A percentile compares a stretch with the other conserved stretches of the same genome.
phyloP scores from a whole-genome alignment of 1,284 basidiomycete genomes.

The Austroboletus olivaceoglutinosus region DNA sequence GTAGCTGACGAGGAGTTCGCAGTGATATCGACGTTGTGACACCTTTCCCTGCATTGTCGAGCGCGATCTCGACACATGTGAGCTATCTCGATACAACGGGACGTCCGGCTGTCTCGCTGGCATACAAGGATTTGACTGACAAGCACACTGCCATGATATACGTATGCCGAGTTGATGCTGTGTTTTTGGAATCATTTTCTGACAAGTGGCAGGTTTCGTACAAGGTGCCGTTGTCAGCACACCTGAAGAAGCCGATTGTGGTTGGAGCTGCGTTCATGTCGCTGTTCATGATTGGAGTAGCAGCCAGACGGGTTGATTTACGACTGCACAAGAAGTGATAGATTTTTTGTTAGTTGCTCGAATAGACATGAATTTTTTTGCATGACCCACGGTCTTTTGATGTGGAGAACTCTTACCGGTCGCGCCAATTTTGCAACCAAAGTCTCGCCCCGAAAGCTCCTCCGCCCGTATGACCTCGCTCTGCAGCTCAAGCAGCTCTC shows the following conservation, averaged over 20 bases:
- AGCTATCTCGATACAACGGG: conserved; percentile 96
- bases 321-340: conserved; percentile 56
- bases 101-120: conserved; percentile 74
- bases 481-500: conserved; percentile 55
- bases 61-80: conserved; percentile 62
- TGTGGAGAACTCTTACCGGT: conserved; percentile 16
- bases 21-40: conserved; percentile 76
- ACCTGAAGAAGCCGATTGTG: conserved; percentile 80
- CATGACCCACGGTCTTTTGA: conserved; percentile 14
- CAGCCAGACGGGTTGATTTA: conserved; percentile 63
- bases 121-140: conserved; percentile 75
- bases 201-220: conserved; percentile 73
- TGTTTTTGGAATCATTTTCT: conserved; percentile 10
- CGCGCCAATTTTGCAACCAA: conserved; percentile 4
- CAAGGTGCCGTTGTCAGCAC: conserved; percentile 70
- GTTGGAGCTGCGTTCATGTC: conserved; percentile 67
- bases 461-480: conserved; percentile 62
- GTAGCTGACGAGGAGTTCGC: conserved; percentile 8
- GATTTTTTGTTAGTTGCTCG: conserved; percentile 21
- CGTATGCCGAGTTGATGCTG: conserved; percentile 44
- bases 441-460: conserved; percentile 21
- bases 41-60: conserved; percentile 75
- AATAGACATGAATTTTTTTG: conserved; percentile 34
- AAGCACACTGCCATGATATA: conserved; percentile 75
- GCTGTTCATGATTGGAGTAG: conserved; percentile 61